Conservation (phyloP, 805 yeast species). For the Candida lessepsii region DNA sequence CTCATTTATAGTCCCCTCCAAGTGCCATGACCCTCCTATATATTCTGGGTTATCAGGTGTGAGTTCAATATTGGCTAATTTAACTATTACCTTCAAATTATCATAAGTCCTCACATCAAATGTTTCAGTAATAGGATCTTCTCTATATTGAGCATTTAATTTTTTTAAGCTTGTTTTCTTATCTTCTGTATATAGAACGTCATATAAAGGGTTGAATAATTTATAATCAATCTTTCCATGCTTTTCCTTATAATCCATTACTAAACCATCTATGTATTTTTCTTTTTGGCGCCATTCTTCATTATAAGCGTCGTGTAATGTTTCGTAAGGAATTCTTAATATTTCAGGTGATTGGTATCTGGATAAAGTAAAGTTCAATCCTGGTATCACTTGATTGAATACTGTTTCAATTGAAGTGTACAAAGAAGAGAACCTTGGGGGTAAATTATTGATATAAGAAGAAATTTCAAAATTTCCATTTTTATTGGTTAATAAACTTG, state of each 20-base stretch:
- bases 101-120: slow-evolving; percentile 19
- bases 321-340: slow-evolving; percentile 17
- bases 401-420: slow-evolving; percentile 29
- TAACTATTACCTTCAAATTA: slow-evolving; percentile 35
- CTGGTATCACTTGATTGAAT: slow-evolving; percentile 31
- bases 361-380: slow-evolving; percentile 27
- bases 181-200: no score
- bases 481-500: slow-evolving; percentile 20
- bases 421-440: slow-evolving; percentile 28
- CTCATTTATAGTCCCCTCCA: slow-evolving; percentile 42
- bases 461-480: slow-evolving; percentile 18
- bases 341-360: slow-evolving; percentile 20
- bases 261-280: neutral
- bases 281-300: slow-evolving; percentile 14
- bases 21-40: slow-evolving; percentile 44
- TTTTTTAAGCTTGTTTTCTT: slow-evolving; percentile 8
- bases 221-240: slow-evolving; percentile 8
- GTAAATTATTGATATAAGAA: slow-evolving; percentile 43
- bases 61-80: slow-evolving; percentile 40
- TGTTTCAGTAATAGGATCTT: slow-evolving; percentile 10
- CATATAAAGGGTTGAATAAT: slow-evolving; percentile 8
- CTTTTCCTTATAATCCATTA: slow-evolving; percentile 4
- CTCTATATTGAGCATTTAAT: slow-evolving; percentile 7
- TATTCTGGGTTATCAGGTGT: slow-evolving; percentile 41
- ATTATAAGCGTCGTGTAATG: slow-evolving; percentile 15